Percentiles rank a stretch among this genome's conserved stretches.
Conservation (phyloP, 208 protist genomes). For the Porcisia hertigi region DNA sequence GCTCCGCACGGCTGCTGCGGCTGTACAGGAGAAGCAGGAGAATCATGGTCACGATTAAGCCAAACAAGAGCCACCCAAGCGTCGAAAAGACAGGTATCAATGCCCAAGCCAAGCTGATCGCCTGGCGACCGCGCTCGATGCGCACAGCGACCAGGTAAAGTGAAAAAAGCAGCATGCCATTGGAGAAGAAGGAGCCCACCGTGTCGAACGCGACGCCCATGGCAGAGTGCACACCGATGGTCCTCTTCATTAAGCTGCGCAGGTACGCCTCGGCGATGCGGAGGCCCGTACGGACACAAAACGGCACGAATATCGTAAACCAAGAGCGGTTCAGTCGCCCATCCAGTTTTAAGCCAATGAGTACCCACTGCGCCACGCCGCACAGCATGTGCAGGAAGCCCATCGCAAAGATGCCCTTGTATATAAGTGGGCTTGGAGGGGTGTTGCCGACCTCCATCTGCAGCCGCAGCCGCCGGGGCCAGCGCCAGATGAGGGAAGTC, state of each 20-base stretch:
- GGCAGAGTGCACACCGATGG: slow-evolving; percentile 59
- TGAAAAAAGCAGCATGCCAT: slow-evolving; percentile 75
- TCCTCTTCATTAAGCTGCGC: slow-evolving; percentile 72
- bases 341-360: slow-evolving; percentile 76
- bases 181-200: slow-evolving; percentile 81
- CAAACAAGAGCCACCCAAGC: slow-evolving; percentile 69
- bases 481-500: slow-evolving; percentile 88
- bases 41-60: slow-evolving; percentile 66
- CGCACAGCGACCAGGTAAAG: slow-evolving; percentile 84
- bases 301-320: slow-evolving; percentile 82
- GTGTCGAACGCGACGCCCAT: slow-evolving; percentile 81
- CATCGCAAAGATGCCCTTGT: slow-evolving; percentile 75
- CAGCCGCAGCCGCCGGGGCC: slow-evolving; percentile 63
- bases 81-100: slow-evolving; percentile 82
- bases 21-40: slow-evolving; percentile 44
- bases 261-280: slow-evolving; percentile 77
- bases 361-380: slow-evolving; percentile 77
- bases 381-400: slow-evolving; percentile 63
- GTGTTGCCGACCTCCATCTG: slow-evolving; percentile 77
- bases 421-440: slow-evolving; percentile 53
- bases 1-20: slow-evolving; percentile 34
- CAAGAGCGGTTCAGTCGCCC: slow-evolving; percentile 49
- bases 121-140: slow-evolving; percentile 54
- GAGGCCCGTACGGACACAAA: slow-evolving; percentile 56
- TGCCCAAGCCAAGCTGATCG: slow-evolving; percentile 39